Conservation (phyloP, 1,284 basidiomycete species). For the Ustilago vetiveriae region DNA sequence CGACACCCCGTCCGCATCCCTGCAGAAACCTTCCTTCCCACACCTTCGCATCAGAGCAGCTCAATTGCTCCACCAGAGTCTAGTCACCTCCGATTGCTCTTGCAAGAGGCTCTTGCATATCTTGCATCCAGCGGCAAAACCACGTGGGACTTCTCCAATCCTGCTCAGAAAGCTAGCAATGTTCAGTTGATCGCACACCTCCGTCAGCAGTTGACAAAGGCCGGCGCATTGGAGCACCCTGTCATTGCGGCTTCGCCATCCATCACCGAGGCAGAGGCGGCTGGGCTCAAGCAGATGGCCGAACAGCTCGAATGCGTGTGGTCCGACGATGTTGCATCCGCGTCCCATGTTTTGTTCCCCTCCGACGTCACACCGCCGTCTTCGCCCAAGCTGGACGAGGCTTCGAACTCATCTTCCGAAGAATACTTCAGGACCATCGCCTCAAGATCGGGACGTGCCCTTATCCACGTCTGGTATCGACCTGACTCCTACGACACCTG, state of each 20-base stretch:
- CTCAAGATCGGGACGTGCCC: slow-evolving; percentile 54
- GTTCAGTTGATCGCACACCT: slow-evolving; percentile 56
- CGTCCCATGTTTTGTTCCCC: slow-evolving; percentile 60
- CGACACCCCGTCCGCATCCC: slow-evolving; percentile 61
- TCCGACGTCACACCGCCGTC: slow-evolving; percentile 49
- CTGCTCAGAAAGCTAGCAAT: slow-evolving; percentile 36
- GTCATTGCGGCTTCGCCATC: slow-evolving; percentile 47
- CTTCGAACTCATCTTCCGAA: slow-evolving; percentile 22
- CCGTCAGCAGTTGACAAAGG: slow-evolving; percentile 43
- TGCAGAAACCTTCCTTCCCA: slow-evolving; percentile 54
- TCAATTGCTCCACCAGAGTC: slow-evolving; percentile 27
- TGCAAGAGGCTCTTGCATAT: slow-evolving; percentile 46
- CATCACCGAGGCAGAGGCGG: slow-evolving; percentile 59
- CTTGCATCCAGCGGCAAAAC: slow-evolving; percentile 39
- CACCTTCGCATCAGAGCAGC: slow-evolving; percentile 46
- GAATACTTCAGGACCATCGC: slow-evolving; percentile 66
- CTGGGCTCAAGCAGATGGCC: slow-evolving; percentile 50
- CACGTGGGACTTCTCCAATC: slow-evolving; percentile 53
- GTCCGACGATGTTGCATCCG: slow-evolving; percentile 45
- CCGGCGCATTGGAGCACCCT: slow-evolving; percentile 40
- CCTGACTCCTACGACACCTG: slow-evolving; percentile 68
- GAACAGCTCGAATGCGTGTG: slow-evolving; percentile 58
- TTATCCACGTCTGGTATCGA: slow-evolving; percentile 67
- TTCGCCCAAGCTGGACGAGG: slow-evolving; percentile 41
- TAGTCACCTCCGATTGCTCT: slow-evolving; percentile 49